Base-by-base conservation (phyloP, 495 filamentous ascomycete species). In the Lentithecium fluviatile region DNA sequence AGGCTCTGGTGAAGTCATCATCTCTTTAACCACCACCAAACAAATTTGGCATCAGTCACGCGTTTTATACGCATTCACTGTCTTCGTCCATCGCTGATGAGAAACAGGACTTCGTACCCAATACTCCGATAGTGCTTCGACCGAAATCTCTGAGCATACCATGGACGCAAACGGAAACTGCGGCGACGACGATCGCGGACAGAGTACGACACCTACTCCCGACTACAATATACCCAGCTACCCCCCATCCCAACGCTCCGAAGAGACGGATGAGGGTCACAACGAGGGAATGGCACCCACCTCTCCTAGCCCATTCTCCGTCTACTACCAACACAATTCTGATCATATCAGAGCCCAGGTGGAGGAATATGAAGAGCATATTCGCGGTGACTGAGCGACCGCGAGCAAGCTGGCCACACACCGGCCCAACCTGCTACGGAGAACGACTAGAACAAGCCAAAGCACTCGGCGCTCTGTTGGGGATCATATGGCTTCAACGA, bases 171-270 rank as follows among this genome's bases (percentile, higher is more conserved):
- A n/a, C 24, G 37, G 20, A 11, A 15, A 50, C 19, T 8, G 21
- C 4, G 21, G 43, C 3, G 50, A 1, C 15, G 10, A n/a, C 12
- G 21, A 17, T 4, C 29, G 29, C 29, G 29, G 29, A 3, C 29
- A 10, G 10, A 32, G 29, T 2, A 26, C 19, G 36, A 13, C 12
- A 17, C 23, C 32, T 29, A 57, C 46, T 2, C 47, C 53, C 10
- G 57, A 52, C 26, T 64, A 52, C 47, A 53, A 54, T 19, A n/a
- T n/a, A n/a, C 61, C 61, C 12, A 65, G 55, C 34, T 32, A 54
- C 21, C 58, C 61, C 7, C 61, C 61, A 45, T 51, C 47, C 1
- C 61, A 59, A 17, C 55, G 21, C 13, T 65, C 55, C 21, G 17
- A 17, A 12, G 58, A 32, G 4, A 54, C 56, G 2, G 20, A 10